Base-by-base conservation (phyloP, 257 asterid species). In the Petrea volubilis region DNA sequence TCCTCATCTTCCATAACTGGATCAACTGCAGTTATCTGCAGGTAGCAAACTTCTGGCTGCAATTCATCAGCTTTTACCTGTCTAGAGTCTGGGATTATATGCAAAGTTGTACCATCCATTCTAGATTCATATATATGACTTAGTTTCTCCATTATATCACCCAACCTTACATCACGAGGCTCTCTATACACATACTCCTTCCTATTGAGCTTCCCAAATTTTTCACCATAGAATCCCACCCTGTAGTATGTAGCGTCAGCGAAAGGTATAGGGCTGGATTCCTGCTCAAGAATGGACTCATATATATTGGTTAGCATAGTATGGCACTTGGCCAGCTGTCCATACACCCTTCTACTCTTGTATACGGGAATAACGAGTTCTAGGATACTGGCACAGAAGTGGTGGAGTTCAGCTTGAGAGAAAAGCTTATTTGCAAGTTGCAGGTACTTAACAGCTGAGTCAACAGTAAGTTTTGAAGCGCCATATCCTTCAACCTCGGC, bases 401-500 rank as follows among this genome's bases (percentile, higher is more conserved):
- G 99, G 87, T 85, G 93, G 78, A 95, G 96, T 78, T 95, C 99
- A n/a, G 99, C 99, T 82, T 95, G 99, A 77, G 96, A 87, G 85
- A 95, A 95, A 69, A 95, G 98, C 83, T 90, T 88, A 56, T 92
- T 88, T 72, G 98, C 99, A 56, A 95, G 99, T 78, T 95, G 98
- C 44, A 95, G 87, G 84, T 95, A 95, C 74, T 95, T 95, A 44
- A 95, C 98, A 15, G 99, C 99, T 0, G 99, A 95, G 86, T 95
- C 99, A 63, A 95, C 99, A 1, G 98, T 95, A 47, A 95, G 96
- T 81, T 95, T 95, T 60, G 99, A 95, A 53, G 98, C 84, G 52
- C 99, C 99, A 44, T 95, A 95, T 27, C 99, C 99, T 79, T 95
- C 99, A 21, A 95, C 98, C 84, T 95, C 99, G 12, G 98, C 99